Evolutionary conservation across 2,329 filamentous ascomycete species (phyloP).

Genomic region (Fusarium anguioides): DNA sequence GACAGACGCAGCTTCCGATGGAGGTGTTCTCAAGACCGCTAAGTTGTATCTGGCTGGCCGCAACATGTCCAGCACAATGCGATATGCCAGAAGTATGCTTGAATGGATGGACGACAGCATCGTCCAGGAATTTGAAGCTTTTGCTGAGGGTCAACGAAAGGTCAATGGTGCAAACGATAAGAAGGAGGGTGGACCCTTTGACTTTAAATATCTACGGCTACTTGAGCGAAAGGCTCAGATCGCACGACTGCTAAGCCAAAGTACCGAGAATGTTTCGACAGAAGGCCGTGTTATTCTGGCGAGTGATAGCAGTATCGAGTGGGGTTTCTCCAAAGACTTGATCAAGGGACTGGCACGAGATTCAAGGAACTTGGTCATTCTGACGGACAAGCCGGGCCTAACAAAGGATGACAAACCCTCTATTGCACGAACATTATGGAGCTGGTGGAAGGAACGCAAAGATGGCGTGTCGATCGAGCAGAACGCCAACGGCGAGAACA

Average conservation of each 20-base stretch:
- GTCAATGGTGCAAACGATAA: conserved; percentile 60
- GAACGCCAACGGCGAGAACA: conserved; percentile 63
- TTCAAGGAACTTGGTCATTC: conserved; percentile 82
- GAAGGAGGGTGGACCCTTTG: conserved; percentile 79
- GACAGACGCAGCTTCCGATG: conserved; percentile 65
- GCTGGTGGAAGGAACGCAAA: conserved; percentile 77
- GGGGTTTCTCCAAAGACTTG: conserved; percentile 91
- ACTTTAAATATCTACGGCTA: conserved; percentile 86
- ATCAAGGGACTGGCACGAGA: conserved; percentile 80
- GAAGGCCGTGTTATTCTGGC: conserved; percentile 83
- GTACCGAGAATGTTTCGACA: conserved; percentile 54
- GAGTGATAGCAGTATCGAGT: conserved; percentile 89
- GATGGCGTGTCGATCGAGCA: conserved; percentile 72
- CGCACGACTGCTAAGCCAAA: conserved; percentile 70
- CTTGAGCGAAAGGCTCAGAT: conserved; percentile 86
- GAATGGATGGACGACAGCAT: conserved; percentile 99
- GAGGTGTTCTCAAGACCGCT: conserved; percentile 63
- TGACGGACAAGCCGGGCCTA: conserved; percentile 78
- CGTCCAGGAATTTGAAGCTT: conserved; percentile 87
- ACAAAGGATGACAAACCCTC: conserved; percentile 59
- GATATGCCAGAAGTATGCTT: conserved; percentile 92
- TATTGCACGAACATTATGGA: conserved; percentile 81
- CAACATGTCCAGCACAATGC: conserved; percentile 88
- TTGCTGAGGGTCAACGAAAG: conserved; percentile 64
- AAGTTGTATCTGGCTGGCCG: conserved; percentile 86